Conservation (phyloP, 768 basidiomycete genomes). For the Clavaria fumosa region DNA sequence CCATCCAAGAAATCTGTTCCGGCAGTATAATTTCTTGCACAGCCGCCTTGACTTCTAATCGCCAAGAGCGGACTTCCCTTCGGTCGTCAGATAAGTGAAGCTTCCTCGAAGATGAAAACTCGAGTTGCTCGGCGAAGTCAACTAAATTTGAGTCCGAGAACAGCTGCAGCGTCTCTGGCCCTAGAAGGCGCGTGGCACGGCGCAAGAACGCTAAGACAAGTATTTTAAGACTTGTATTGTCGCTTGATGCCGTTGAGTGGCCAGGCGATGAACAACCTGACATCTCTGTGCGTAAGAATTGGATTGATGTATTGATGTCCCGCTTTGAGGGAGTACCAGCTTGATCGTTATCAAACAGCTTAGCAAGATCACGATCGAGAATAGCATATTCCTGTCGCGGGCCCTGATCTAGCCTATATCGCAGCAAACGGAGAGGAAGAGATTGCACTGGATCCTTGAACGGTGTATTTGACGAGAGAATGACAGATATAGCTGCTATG, state of each 20-base stretch:
- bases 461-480: constrained; percentile 15
- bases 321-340: constrained; percentile 16
- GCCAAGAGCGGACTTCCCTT: constrained; percentile 19
- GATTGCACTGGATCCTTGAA: constrained; percentile 20
- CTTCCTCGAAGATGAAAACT: constrained; percentile 11
- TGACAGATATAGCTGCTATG: constrained; percentile 17
- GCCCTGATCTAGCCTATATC: constrained; percentile 30
- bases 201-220: neutral
- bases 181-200: constrained; percentile 14
- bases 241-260: constrained; percentile 19
- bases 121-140: constrained; percentile 12
- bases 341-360: constrained; percentile 12
- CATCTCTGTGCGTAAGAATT: constrained; percentile 22
- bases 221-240: constrained; percentile 8
- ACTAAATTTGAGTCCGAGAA: constrained; percentile 14
- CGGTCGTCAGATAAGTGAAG: constrained; percentile 11
- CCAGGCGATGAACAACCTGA: constrained; percentile 26
- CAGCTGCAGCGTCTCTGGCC: constrained; percentile 16
- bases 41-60: constrained; percentile 17
- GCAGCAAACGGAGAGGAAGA: constrained; percentile 25
- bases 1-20: constrained; percentile 38
- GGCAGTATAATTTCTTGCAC: constrained; percentile 28
- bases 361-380: constrained; percentile 18
- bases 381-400: constrained; percentile 23
- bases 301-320: constrained; percentile 23